Conservation (phyloP, 345 rosid species). For the Citrus sinensis region DVS_A1.0 CM039162.1:5230501-5231000, state of each 20-base stretch:
- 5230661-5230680: no score
- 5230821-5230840: not conserved
- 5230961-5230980: slow-evolving; percentile 19
- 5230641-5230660: no score
- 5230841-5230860: no score
- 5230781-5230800: no score
- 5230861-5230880: slow-evolving; percentile 8
- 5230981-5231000: slow-evolving; percentile 2
- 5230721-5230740: not conserved
- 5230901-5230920: not conserved
- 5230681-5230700: not conserved
- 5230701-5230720: not conserved
- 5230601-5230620: no score
- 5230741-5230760: not conserved
- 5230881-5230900: not conserved
- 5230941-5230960: slow-evolving; percentile 25
- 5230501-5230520: no score
- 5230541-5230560: no score
- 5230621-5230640: no score
- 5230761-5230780: not conserved
- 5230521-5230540: no score
- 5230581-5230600: no score
- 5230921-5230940: slow-evolving; percentile 15
- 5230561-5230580: no score
- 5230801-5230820: not conserved